Conservation (phyloP, 2,329 filamentous ascomycete species). For the Cladophialophora yegresii region DNA sequence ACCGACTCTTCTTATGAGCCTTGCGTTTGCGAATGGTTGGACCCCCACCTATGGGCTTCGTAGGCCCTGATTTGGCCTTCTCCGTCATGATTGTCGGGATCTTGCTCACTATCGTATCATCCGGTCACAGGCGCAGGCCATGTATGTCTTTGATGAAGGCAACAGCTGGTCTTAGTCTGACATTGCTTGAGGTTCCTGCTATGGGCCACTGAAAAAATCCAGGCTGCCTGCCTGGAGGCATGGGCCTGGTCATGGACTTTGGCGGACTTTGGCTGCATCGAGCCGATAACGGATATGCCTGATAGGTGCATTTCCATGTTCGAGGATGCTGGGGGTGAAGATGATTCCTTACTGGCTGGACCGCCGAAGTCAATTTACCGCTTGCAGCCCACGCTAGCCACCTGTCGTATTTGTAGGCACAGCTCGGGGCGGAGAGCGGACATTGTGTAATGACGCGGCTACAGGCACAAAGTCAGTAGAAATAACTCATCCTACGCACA, state of each 20-base stretch:
- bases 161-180: not conserved
- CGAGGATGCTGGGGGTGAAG: not conserved
- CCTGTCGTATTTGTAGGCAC: conserved; percentile 7
- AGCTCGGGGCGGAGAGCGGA: not conserved
- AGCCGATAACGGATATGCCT: not conserved
- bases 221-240: not conserved
- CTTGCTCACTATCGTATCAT: not conserved
- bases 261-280: conserved; percentile 6
- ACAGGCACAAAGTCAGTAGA: not conserved
- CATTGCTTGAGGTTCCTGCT: not conserved
- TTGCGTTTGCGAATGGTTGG: conserved; percentile 18
- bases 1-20: conserved; percentile 45
- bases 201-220: not conserved
- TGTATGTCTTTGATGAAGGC: not conserved
- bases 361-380: not conserved
- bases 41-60: not conserved
- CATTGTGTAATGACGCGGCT: too few relatives aligned
- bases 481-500: not conserved
- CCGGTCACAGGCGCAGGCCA: not conserved
- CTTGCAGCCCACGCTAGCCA: conserved; percentile 10
- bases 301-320: not conserved
- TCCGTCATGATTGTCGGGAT: conserved; percentile 1
- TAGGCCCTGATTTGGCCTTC: not conserved
- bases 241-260: conserved; percentile 7
- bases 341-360: not conserved